These are phyloP conservation scores for Apiospora arundinis DNA, from an alignment of 2,329 filamentous ascomycete species.

Conservation along the genomic window DNA sequence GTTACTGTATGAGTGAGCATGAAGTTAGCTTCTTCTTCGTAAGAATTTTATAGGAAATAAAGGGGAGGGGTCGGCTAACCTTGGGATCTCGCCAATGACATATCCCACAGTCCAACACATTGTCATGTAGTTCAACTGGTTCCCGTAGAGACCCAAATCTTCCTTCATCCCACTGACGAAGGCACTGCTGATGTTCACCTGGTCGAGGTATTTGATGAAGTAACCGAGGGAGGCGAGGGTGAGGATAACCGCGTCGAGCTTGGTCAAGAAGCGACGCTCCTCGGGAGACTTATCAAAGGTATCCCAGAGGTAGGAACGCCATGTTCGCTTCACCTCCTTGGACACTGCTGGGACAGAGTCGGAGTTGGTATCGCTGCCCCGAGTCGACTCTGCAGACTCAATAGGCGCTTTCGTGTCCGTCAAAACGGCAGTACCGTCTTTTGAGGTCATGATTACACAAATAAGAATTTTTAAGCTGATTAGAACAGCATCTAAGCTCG, in stretches of 20 bases:
- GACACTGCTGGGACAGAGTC: constrained; percentile 25
- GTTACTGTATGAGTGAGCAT: constrained; percentile 32
- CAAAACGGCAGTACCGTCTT: background rate
- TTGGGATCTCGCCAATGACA: constrained; percentile 39
- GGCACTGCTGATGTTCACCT: constrained; percentile 48
- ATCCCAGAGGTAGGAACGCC: constrained; percentile 56
- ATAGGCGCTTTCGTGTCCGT: background rate
- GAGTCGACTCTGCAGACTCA: background rate
- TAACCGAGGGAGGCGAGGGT: constrained; percentile 48
- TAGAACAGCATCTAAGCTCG: background rate
- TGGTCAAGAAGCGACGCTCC: constrained; percentile 48
- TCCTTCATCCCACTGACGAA: constrained; percentile 55
- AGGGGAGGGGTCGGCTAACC: constrained; percentile 27
- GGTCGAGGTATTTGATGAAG: constrained; percentile 39
- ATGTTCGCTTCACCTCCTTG: constrained; percentile 44
- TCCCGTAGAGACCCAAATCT: constrained; percentile 46
- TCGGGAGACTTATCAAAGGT: constrained; percentile 50
- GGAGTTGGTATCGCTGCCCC: constrained; percentile 28
- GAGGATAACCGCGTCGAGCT: constrained; percentile 48
- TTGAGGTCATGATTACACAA: background rate
- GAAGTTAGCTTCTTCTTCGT: background rate
- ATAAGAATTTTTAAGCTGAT: background rate
- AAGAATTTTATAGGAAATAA: background rate
- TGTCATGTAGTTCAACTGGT: constrained; percentile 43
- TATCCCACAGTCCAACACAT: constrained; percentile 38